phyloP scores from a whole-genome alignment of 129 eudicot species.

The Arctium minus region DNA sequence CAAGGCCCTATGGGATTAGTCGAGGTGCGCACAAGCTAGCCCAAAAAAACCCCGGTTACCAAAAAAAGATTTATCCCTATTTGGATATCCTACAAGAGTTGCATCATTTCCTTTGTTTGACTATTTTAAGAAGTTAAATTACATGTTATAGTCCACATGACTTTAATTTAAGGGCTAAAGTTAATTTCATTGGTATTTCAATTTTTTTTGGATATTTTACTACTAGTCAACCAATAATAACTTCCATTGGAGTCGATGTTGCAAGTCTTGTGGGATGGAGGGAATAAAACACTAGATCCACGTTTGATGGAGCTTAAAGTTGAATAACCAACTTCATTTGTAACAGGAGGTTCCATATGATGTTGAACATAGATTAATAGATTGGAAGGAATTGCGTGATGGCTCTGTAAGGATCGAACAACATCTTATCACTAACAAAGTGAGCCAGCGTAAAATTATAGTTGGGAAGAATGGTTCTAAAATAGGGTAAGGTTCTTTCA shows the following conservation, averaged over 20 bases:
- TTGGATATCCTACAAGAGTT: background rate
- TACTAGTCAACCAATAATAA: background rate
- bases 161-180: too few species aligned
- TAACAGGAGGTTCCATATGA: constrained; percentile 86
- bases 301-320: background rate
- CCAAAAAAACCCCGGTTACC: too few species aligned
- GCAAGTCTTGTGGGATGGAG: background rate
- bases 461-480: constrained; percentile 89
- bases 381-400: constrained; percentile 82
- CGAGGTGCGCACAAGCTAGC: too few species aligned
- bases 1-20: too few species aligned
- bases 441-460: constrained; percentile 76
- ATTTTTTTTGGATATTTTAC: too few species aligned
- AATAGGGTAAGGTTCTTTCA: constrained; percentile 57
- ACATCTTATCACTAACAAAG: constrained; percentile 77
- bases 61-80: background rate
- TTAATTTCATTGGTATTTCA: too few species aligned
- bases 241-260: background rate
- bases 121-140: background rate
- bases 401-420: constrained; percentile 95
- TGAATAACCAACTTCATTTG: background rate
- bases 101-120: background rate
- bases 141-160: too few species aligned
- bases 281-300: too few species aligned
- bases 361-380: constrained; percentile 79